These are phyloP conservation scores for Orychophragmus violaceus DNA, from an alignment of 345 rosid species.

Conservation along the genomic window DNA sequence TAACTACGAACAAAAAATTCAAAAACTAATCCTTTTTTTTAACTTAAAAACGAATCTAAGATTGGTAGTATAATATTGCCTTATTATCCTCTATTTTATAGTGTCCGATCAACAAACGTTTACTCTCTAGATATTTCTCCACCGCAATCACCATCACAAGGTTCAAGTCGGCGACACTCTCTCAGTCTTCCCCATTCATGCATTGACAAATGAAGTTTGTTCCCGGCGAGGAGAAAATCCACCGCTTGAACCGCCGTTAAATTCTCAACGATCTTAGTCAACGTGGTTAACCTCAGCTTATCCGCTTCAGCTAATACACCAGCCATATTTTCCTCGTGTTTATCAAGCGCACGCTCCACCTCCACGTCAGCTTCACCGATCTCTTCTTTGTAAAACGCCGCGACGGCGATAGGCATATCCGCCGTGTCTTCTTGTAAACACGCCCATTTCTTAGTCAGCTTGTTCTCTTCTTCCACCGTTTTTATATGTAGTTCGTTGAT, in stretches of 20 bases:
- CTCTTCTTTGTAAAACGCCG: slow-evolving; percentile 21
- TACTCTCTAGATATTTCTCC: background rate
- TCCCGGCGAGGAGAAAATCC: slow-evolving; percentile 33
- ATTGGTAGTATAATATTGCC: background rate
- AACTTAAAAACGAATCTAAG: no score
- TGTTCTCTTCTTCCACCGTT: slow-evolving; percentile 34
- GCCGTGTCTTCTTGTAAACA: slow-evolving; percentile 41
- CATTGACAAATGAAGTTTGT: slow-evolving; percentile 36
- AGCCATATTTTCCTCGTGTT: slow-evolving; percentile 25
- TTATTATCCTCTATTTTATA: background rate
- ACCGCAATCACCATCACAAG: background rate
- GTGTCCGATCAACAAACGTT: background rate
- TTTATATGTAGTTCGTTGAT: slow-evolving; percentile 31
- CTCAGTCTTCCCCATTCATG: slow-evolving; percentile 37
- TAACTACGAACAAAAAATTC: background rate
- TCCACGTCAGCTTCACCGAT: slow-evolving; percentile 10
- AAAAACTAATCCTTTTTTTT: no score
- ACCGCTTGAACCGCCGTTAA: slow-evolving; percentile 34
- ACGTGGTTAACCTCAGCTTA: slow-evolving; percentile 30
- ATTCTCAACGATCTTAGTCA: slow-evolving; percentile 28
- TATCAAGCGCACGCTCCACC: slow-evolving; percentile 29
- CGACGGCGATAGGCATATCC: slow-evolving; percentile 29
- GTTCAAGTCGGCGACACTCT: slow-evolving; percentile 24
- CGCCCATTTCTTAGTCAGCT: slow-evolving; percentile 24
- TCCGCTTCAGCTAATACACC: slow-evolving; percentile 35